Conservation (phyloP, 805 yeast species). For the Schwanniomyces occidentalis region DNA sequence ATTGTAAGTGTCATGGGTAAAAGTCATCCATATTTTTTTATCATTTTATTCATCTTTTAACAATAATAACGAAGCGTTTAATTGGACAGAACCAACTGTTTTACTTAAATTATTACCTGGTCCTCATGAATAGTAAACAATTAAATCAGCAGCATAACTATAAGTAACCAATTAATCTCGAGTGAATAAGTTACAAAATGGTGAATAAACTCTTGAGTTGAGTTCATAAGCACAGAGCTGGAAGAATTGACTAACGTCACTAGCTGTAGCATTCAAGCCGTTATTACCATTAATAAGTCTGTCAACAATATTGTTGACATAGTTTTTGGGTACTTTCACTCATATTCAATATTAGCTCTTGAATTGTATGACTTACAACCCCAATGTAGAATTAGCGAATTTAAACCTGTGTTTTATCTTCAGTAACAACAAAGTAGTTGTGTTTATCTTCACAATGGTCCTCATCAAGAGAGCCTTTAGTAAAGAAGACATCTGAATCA, state of each 20-base stretch:
- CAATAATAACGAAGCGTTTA: constrained; percentile 44
- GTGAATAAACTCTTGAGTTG: constrained; percentile 62
- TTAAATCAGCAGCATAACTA: constrained; percentile 59
- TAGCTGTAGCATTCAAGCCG: constrained; percentile 46
- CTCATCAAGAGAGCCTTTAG: constrained; percentile 53
- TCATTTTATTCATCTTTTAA: constrained; percentile 40
- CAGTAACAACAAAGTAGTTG: constrained; percentile 37
- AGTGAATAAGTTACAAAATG: constrained; percentile 64
- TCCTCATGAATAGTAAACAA: constrained; percentile 58
- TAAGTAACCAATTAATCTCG: constrained; percentile 60
- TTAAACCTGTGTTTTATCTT: constrained; percentile 47
- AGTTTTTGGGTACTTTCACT: constrained; percentile 38
- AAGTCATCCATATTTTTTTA: constrained; percentile 59
- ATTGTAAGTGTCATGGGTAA: constrained; percentile 74
- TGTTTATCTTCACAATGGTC: constrained; percentile 28
- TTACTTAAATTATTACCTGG: constrained; percentile 57
- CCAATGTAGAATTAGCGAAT: constrained; percentile 52
- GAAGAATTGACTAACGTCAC: constrained; percentile 53
- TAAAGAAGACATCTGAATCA: constrained; percentile 51
- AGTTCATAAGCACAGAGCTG: constrained; percentile 71
- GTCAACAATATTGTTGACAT: too few relatives aligned
- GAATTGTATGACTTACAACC: constrained; percentile 36
- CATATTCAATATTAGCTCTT: constrained; percentile 18
- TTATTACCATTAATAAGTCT: constrained; percentile 56
- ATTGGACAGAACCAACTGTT: constrained; percentile 56